Evolutionary conservation across 495 filamentous ascomycete species (phyloP), one percentile per base, ranked within the genome.

Genomic region (Aspergillus funiculosus): DNA sequence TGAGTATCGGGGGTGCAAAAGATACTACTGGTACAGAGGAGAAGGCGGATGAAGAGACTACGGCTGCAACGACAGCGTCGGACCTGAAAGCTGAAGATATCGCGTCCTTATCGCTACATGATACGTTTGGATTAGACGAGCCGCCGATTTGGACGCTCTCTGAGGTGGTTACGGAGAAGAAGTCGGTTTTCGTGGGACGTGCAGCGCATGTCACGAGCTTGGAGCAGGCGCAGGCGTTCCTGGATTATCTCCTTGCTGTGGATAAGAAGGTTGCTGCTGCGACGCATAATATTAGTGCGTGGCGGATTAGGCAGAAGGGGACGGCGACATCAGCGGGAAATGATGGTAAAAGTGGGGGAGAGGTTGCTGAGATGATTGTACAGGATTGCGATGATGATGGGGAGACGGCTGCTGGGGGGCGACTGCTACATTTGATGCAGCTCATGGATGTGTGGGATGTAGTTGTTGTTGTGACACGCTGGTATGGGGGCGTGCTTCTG

Each of bases 311-410:
- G 14, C 60, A 72, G 49, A 59, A 56, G 48, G 68, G 63, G 36
- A 13, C 44, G 11, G 37, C 49, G 51, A 48, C 26, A 58, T 52
- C 2, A 37, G 36, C n/a, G 48, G 54, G 48, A 31, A 61, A 59
- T 5, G 35, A 37, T 27, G 22, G 0, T 25, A 28, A 9, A 34
- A 15, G n/a, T 22, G 27, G 24, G 24, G 51, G 55, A 6, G 64
- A 75, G 25, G 55, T 61, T 5, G 59, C 67, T 0, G 74, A 74
- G 50, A 77, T 82, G 14, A 74, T 73, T 26, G 85, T 80, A 46
- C 87, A 96, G 61, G 92, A 98, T 65, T 94, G 83, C 58, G 83
- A 98, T 54, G 92, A 97, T 60, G 92, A 98, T 59, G 92, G 92
- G 8, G 92, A 98, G 72, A 86, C 83, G n/a, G 92, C 92, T 17